phyloP scores from a whole-genome alignment of 768 basidiomycete species.

The Lyophyllum atratum region DNA sequence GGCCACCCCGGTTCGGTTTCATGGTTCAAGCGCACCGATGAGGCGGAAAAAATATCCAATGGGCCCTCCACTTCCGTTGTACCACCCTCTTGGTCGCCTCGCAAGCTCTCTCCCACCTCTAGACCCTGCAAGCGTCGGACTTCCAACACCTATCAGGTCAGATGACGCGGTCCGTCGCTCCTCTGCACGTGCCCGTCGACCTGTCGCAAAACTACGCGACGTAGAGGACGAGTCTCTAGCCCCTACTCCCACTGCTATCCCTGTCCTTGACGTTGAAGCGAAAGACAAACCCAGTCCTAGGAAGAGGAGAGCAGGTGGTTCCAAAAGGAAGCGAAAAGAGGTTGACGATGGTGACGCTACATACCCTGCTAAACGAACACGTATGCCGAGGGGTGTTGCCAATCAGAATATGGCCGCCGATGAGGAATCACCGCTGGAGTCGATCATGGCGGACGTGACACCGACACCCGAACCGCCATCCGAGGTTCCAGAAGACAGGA shows the following conservation, averaged over 20 bases:
- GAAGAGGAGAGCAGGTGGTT: conserved; percentile 46
- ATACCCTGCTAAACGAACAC: conserved; percentile 72
- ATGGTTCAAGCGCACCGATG: background rate
- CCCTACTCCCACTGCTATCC: conserved; percentile 28
- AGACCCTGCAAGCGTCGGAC: conserved; percentile 57
- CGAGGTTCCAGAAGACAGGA: conserved; percentile 37
- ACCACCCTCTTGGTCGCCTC: conserved; percentile 65
- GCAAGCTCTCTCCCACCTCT: conserved; percentile 69
- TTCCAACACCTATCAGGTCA: conserved; percentile 48
- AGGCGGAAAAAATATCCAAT: conserved; percentile 27
- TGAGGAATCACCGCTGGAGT: conserved; percentile 41
- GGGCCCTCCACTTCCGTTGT: conserved; percentile 56
- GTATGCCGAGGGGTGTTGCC: conserved; percentile 47
- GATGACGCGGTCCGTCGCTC: conserved; percentile 45
- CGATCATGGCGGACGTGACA: conserved; percentile 17
- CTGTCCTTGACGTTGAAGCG: conserved; percentile 38
- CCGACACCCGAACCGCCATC: conserved; percentile 29
- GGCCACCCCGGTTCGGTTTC: conserved; percentile 2
- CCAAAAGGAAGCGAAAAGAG: conserved; percentile 61
- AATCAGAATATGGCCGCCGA: conserved; percentile 33
- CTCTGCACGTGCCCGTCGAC: conserved; percentile 48
- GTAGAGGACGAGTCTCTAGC: conserved; percentile 36
- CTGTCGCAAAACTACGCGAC: conserved; percentile 52
- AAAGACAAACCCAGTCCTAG: conserved; percentile 52
- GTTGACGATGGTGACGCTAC: conserved; percentile 62